These are phyloP conservation scores for Arabidopsis hybrid DNA, from an alignment of 441 rosid species.

Conservation along the genomic window DNA sequence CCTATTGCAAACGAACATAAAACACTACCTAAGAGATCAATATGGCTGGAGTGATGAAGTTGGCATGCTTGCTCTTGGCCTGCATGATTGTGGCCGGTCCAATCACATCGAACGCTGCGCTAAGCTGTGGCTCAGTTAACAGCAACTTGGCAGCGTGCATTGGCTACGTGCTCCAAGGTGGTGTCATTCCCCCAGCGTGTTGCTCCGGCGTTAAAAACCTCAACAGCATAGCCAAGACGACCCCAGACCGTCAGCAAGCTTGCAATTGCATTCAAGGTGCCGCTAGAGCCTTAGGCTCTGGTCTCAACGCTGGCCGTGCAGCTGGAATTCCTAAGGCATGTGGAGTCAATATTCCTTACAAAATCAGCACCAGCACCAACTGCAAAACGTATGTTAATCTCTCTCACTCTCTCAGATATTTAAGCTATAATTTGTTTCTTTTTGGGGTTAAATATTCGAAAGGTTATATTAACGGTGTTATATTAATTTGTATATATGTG, in stretches of 20 bases:
- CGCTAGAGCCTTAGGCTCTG: not conserved
- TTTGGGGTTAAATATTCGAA: not conserved
- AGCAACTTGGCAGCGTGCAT: conserved; percentile 24
- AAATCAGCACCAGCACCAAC: conserved; percentile 56
- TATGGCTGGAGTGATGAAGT: conserved; percentile 43
- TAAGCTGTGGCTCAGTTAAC: conserved; percentile 43
- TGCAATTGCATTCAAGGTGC: conserved; percentile 54
- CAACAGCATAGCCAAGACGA: conserved; percentile 47
- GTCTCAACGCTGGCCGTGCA: conserved; percentile 34
- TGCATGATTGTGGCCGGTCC: conserved; percentile 53
- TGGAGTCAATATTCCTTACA: conserved; percentile 53
- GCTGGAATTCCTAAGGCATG: conserved; percentile 49
- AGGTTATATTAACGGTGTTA: conserved; percentile 12
- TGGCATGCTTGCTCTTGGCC: conserved; percentile 44
- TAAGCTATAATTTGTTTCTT: not conserved
- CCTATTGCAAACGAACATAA: conserved; percentile 2
- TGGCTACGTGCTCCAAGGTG: conserved; percentile 14
- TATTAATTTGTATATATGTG: conserved; percentile 14
- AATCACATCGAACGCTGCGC: conserved; percentile 40
- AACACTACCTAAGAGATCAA: not conserved
- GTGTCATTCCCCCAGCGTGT: conserved; percentile 16
- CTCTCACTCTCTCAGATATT: not conserved
- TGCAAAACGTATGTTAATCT: conserved; percentile 46
- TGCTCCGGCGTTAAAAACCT: conserved; percentile 49
- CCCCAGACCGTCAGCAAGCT: conserved; percentile 53